Conservation (phyloP, 225 moss, liverwort and hornwort genomes). For the Lunularia cruciata region DNA sequence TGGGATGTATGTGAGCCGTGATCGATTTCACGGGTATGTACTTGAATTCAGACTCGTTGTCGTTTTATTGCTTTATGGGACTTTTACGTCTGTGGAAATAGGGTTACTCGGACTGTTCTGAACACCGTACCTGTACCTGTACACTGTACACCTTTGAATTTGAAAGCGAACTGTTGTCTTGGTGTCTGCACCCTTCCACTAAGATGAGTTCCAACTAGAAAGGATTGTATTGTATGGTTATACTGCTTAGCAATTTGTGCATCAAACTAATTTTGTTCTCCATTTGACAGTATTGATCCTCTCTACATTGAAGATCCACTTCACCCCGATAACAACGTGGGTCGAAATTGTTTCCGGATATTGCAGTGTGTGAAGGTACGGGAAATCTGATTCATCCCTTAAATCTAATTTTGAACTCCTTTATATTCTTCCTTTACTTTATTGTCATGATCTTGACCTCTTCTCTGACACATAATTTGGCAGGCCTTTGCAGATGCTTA, state of each 20-base stretch:
- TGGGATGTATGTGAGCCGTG: slow-evolving; percentile 84
- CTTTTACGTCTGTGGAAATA: too few species aligned
- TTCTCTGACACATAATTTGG: slow-evolving; percentile 11
- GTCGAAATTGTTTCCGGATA: slow-evolving; percentile 88
- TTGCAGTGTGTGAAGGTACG: slow-evolving; percentile 84
- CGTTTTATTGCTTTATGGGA: too few species aligned
- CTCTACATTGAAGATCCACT: slow-evolving; percentile 89
- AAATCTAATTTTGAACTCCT: too few species aligned
- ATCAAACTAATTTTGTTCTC: not conserved
- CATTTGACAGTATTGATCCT: slow-evolving; percentile 77
- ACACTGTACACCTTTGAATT: too few species aligned
- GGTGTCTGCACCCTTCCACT: too few species aligned
- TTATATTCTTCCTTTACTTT: not conserved
- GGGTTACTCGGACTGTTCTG: too few species aligned
- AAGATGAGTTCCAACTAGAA: not conserved
- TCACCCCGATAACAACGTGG: slow-evolving; percentile 82
- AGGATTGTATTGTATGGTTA: not conserved
- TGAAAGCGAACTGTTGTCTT: not conserved
- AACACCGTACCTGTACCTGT: too few species aligned
- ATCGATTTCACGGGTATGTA: slow-evolving; percentile 69
- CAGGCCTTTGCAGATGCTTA: slow-evolving; percentile 94
- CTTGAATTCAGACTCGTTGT: not conserved
- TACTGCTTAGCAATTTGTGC: not conserved
- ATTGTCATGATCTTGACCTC: too few species aligned
- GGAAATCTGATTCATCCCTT: not conserved